phyloP scores from a whole-genome alignment of 768 basidiomycete genomes.

The Rhizopogon roseolus region DNA sequence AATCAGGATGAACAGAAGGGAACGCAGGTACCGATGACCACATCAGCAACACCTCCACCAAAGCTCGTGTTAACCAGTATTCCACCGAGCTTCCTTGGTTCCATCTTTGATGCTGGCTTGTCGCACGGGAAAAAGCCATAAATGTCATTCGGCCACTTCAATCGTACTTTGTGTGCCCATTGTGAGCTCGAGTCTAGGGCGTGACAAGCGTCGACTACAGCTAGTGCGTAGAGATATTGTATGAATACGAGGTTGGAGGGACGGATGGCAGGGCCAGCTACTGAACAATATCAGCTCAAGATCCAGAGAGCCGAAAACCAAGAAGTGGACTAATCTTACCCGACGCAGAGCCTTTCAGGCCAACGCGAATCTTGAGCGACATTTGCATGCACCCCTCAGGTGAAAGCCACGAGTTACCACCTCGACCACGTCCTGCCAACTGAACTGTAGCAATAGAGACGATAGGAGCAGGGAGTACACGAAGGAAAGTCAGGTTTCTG shows the following conservation, averaged over 20 bases:
- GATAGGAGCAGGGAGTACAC: conserved; percentile 66
- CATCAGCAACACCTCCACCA: conserved; percentile 59
- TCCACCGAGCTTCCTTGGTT: conserved; percentile 81
- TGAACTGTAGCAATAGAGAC: conserved; percentile 87
- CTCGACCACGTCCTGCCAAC: conserved; percentile 83
- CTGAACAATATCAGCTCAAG: not conserved
- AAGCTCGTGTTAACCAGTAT: conserved; percentile 89
- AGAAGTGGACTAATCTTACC: conserved; percentile 1
- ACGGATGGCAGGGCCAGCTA: conserved; percentile 13
- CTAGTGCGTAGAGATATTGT: conserved; percentile 89
- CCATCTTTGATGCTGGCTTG: conserved; percentile 23
- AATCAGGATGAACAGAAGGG: not conserved
- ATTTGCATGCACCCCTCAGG: conserved; percentile 86
- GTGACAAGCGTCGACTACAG: conserved; percentile 82
- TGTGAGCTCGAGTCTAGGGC: conserved; percentile 39
- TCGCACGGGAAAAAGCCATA: conserved; percentile 60
- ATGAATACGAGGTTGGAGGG: conserved; percentile 77
- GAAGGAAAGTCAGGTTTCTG: conserved; percentile 76
- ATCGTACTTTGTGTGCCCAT: conserved; percentile 53
- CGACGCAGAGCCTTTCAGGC: conserved; percentile 10
- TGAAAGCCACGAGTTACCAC: conserved; percentile 88
- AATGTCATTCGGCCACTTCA: conserved; percentile 98
- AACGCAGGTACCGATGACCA: conserved; percentile 66
- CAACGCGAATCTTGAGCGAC: conserved; percentile 20
- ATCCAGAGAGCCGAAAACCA: not conserved